Evolutionary conservation across 2,329 filamentous ascomycete genomes (phyloP).

Genomic region (Fusarium stilboides): DNA sequence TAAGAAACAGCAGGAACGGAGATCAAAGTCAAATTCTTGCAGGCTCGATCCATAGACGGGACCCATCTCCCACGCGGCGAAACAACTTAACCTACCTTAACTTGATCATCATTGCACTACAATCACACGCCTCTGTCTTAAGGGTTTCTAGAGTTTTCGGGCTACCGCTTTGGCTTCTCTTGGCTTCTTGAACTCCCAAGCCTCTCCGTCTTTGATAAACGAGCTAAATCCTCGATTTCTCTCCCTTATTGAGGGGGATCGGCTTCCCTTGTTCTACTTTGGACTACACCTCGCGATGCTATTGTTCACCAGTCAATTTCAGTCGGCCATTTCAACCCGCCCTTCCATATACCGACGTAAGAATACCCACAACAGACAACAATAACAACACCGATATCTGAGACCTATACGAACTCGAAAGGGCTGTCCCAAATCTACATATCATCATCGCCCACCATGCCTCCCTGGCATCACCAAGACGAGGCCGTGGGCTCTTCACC

Average conservation of each 20-base stretch:
- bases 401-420: slow-evolving; percentile 19
- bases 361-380: slow-evolving; percentile 24
- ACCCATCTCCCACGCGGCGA: slow-evolving; percentile 8
- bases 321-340: slow-evolving; percentile 13
- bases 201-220: slow-evolving; percentile 7
- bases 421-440: slow-evolving; percentile 21
- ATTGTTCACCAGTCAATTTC: slow-evolving; percentile 17
- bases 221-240: slow-evolving; percentile 21
- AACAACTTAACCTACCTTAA: not conserved
- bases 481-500: slow-evolving; percentile 17
- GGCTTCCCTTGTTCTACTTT: not conserved
- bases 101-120: slow-evolving; percentile 6
- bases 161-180: slow-evolving; percentile 12
- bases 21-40: slow-evolving; percentile 44
- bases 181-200: slow-evolving; percentile 11
- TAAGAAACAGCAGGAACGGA: slow-evolving; percentile 46
- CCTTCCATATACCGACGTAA: slow-evolving; percentile 14
- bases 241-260: slow-evolving; percentile 11
- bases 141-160: slow-evolving; percentile 12
- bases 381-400: slow-evolving; percentile 5
- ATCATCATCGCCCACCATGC: slow-evolving; percentile 31
- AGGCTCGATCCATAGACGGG: slow-evolving; percentile 6
- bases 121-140: not conserved
- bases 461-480: slow-evolving; percentile 36
- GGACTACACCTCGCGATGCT: slow-evolving; percentile 18